These are phyloP conservation scores for Colletotrichum sp. DNA, from an alignment of 2,329 filamentous ascomycete species.

Conservation along the genomic window DNA sequence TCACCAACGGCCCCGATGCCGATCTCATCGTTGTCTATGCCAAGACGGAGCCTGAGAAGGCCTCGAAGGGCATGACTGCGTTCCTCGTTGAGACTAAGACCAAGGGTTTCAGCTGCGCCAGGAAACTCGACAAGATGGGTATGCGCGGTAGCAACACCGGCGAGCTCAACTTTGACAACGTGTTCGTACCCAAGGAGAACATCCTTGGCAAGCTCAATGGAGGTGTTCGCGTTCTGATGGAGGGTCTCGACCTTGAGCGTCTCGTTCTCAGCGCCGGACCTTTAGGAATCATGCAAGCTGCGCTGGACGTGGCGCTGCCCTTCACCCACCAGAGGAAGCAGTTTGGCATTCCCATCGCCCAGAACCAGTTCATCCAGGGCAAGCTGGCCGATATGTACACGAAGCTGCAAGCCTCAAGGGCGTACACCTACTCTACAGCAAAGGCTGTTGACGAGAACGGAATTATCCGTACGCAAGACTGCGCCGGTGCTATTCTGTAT, in stretches of 20 bases:
- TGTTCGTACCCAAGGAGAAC: constrained; percentile 86
- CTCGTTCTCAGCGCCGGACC: constrained; percentile 91
- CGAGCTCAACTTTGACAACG: constrained; percentile 87
- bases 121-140: constrained; percentile 96
- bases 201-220: constrained; percentile 80
- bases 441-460: constrained; percentile 78
- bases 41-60: constrained; percentile 83
- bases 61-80: constrained; percentile 90
- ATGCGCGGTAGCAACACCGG: constrained; percentile 98
- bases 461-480: constrained; percentile 83
- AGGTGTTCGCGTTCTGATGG: constrained; percentile 92
- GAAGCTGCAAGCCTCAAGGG: constrained; percentile 80
- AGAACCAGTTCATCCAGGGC: constrained; percentile 92
- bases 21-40: constrained; percentile 94
- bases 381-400: constrained; percentile 98
- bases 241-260: constrained; percentile 91
- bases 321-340: constrained; percentile 90
- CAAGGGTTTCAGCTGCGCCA: constrained; percentile 82
- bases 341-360: constrained; percentile 84
- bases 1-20: constrained; percentile 97
- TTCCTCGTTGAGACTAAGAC: constrained; percentile 80
- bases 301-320: constrained; percentile 83
- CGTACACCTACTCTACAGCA: constrained; percentile 89
- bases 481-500: constrained; percentile 91
- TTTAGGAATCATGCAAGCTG: constrained; percentile 91